A percentile compares a stretch with the other conserved stretches of the same genome.
These are phyloP conservation scores for Sugiyamaella paludigena DNA, from an alignment of 1,139 yeast genomes.

Conservation along the genomic window DNA sequence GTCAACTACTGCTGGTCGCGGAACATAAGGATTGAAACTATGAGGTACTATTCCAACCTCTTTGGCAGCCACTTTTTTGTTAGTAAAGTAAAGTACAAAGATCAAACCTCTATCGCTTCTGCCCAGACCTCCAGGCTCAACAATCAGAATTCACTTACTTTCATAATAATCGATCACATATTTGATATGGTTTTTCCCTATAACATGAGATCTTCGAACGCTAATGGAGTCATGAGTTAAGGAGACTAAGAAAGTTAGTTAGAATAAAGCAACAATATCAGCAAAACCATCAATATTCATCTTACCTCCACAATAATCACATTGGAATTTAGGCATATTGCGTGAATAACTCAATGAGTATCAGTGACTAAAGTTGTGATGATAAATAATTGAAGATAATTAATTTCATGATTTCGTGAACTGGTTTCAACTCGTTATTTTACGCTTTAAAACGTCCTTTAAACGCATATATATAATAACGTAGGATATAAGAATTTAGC, in stretches of 20 bases:
- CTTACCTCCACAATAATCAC: conserved; percentile 76
- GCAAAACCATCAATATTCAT: conserved; percentile 3
- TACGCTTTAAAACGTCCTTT: too few species aligned
- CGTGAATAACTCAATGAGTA: too few species aligned
- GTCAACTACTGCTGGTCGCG: conserved; percentile 10
- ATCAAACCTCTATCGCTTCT: neutral
- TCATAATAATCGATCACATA: conserved; percentile 78
- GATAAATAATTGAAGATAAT: too few species aligned
- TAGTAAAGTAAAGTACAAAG: conserved; percentile 7
- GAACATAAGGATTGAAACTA: conserved; percentile 12
- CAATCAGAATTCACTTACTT: conserved; percentile 28
- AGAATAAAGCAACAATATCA: conserved; percentile 3
- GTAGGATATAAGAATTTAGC: too few species aligned
- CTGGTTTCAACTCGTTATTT: too few species aligned
- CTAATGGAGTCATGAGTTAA: conserved; percentile 87
- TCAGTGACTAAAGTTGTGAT: too few species aligned
- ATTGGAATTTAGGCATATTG: conserved; percentile 32
- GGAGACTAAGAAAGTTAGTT: conserved; percentile 43
- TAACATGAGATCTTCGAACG: conserved; percentile 78
- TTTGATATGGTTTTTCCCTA: conserved; percentile 76
- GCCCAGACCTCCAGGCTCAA: neutral
- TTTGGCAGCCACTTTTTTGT: conserved; percentile 25
- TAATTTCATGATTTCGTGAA: neutral
- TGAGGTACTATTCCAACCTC: conserved; percentile 30
- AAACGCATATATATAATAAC: too few species aligned